Percentiles rank a stretch among this genome's conserved stretches.
Conservation (phyloP, 371 early-diverging fungal species). For the Furculomyces boomerangus region DNA sequence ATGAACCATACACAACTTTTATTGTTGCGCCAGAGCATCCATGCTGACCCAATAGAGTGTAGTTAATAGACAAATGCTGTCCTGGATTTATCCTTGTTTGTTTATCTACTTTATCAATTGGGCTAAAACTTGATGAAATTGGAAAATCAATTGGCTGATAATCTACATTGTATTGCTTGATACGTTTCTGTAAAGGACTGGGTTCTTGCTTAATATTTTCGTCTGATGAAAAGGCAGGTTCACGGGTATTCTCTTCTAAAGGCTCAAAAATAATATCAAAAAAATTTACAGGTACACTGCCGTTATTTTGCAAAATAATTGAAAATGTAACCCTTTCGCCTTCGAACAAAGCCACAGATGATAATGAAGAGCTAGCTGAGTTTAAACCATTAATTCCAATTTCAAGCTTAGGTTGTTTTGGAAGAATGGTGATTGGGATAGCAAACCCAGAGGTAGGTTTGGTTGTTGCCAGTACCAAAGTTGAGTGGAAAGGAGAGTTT, state of each 20-base stretch:
- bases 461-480: not conserved
- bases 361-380: not conserved
- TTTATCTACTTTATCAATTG: not conserved
- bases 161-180: not conserved
- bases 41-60: not conserved
- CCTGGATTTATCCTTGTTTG: not conserved
- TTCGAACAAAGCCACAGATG: not conserved
- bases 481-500: not conserved
- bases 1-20: not conserved
- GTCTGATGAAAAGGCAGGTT: not conserved
- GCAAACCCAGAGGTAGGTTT: not conserved
- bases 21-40: not conserved
- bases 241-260: not conserved
- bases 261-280: not conserved
- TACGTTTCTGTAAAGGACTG: not conserved
- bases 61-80: not conserved
- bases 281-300: not conserved
- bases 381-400: not conserved
- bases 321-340: not conserved
- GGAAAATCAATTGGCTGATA: not conserved
- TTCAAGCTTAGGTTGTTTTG: not conserved
- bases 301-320: constrained; percentile 1
- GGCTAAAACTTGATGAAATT: not conserved
- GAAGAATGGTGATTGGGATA: not conserved
- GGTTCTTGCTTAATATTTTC: not conserved